A percentile compares a stretch with the other conserved stretches of the same genome.
Conservation (phyloP, 2,329 filamentous ascomycete genomes). For the Aspergillus aculeatinus region DNA sequence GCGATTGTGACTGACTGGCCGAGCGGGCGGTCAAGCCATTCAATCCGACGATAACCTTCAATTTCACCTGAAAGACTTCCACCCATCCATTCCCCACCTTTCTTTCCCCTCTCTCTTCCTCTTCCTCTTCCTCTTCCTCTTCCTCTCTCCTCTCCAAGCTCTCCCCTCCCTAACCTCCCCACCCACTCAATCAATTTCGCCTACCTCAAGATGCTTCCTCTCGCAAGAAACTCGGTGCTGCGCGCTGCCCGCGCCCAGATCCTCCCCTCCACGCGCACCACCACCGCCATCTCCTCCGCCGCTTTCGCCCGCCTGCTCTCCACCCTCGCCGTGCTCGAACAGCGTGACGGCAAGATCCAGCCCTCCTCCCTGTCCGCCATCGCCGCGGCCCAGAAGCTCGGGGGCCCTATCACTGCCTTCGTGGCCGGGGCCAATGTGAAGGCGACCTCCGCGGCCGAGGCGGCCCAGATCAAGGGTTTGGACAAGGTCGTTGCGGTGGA, state of each 20-base stretch:
- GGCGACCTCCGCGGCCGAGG: conserved; percentile 70
- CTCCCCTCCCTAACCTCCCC: background rate
- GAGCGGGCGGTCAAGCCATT: too few species aligned
- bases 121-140: background rate
- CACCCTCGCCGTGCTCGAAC: conserved; percentile 87
- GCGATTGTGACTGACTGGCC: background rate
- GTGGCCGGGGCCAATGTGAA: conserved; percentile 79
- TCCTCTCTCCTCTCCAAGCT: background rate
- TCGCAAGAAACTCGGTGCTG: conserved; percentile 42
- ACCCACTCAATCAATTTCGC: background rate
- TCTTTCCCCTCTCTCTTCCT: background rate
- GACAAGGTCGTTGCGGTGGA: conserved; percentile 90
- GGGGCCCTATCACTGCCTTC: conserved; percentile 81
- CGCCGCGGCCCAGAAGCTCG: conserved; percentile 81
- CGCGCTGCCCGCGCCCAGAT: conserved; percentile 49
- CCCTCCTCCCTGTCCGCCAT: conserved; percentile 78
- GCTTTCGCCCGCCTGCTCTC: conserved; percentile 71
- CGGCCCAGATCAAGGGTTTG: conserved; percentile 82
- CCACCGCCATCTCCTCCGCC: conserved; percentile 52
- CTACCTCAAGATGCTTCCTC: conserved; percentile 30
- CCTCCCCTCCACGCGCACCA: conserved; percentile 33
- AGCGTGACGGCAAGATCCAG: conserved; percentile 84
- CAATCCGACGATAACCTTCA: conserved; percentile 5
- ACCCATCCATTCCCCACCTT: conserved; percentile 10
- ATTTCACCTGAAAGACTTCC: conserved; percentile 6